Percentiles rank a stretch among this genome's conserved stretches.
Evolutionary conservation across 768 basidiomycete genomes (phyloP).

Genomic region (Cytidiella melzeri): DNA sequence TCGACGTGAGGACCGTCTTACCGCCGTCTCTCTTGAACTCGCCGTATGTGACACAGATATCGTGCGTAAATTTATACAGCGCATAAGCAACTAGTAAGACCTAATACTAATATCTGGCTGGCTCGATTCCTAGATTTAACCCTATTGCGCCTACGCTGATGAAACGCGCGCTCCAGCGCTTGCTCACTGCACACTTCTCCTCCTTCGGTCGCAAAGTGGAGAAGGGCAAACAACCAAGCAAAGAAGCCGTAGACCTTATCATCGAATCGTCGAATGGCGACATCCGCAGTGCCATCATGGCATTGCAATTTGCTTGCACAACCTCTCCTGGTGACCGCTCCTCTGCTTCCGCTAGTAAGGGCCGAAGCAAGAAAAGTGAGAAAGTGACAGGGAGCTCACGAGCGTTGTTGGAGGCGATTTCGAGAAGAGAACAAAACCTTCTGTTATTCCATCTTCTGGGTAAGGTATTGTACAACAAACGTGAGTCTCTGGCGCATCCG

Average conservation of each 20-base stretch:
- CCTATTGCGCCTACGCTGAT: conserved; percentile 86
- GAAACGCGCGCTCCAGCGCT: conserved; percentile 63
- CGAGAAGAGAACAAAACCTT: conserved; percentile 79
- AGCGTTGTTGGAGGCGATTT: conserved; percentile 63
- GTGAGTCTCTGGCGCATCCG: conserved; percentile 40
- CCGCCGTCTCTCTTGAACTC: conserved; percentile 63
- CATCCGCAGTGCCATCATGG: conserved; percentile 90
- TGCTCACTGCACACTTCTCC: conserved; percentile 46
- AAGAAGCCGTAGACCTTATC: conserved; percentile 68
- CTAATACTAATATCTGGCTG: background rate
- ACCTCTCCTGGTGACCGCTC: conserved; percentile 28
- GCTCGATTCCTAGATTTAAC: conserved; percentile 60
- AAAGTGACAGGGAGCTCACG: conserved; percentile 26
- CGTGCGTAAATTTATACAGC: conserved; percentile 46
- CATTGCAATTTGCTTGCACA: conserved; percentile 76
- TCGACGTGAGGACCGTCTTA: conserved; percentile 67
- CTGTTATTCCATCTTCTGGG: conserved; percentile 90
- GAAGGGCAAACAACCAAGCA: conserved; percentile 39
- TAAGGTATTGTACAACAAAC: conserved; percentile 92
- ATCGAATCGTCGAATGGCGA: conserved; percentile 84
- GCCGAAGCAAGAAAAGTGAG: conserved; percentile 24
- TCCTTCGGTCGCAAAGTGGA: conserved; percentile 17
- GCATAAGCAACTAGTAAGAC: background rate
- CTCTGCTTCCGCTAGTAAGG: conserved; percentile 8
- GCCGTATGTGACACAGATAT: conserved; percentile 73